Evolutionary conservation across 345 rosid genomes (phyloP), one percentile per base, ranked within the genome.

Genomic region (Cochlearia excelsa): DNA sequence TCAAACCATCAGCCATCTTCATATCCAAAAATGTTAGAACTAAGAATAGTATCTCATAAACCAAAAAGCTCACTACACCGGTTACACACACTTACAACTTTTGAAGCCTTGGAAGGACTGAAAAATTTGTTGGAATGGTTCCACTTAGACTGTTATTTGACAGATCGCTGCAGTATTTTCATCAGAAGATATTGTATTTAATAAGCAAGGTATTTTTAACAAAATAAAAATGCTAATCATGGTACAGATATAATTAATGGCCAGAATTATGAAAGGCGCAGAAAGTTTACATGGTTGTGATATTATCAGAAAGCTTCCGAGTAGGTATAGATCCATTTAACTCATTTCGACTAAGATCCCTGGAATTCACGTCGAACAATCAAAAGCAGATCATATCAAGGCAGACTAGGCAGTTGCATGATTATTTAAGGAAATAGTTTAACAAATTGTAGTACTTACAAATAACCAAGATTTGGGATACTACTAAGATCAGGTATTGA

Each of bases 271-370:
- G 11, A 29, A 49, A 45, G 43, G 55, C 10, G 44, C 59, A 45
- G 73, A 46, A 4, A 66, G 16, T 81, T 78, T 85, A 93, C 99
- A 93, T 81, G 41, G 97, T 93, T 62, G 97, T 93, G 69, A 93
- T 82, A 57, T 71, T 75, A 31, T 71, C 77, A 26, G 97, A 77
- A 70, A 89, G 94, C 73, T 63, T 78, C 52, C 74, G 57, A 46
- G 74, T 6, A 65, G 95, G 97, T 75, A 93, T 76, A 52, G 91
- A 40, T 62, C 90, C 97, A 66, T 65, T 85, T 50, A 93, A 82
- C 65, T 67, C 75, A 81, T 93, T 93, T 62, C 74, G 72, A 77
- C 99, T 81, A 40, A 93, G 84, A 75, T 86, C 99, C 64, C 99
- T 93, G 91, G 41, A 67, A 75, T 52, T 54, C 37, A 74, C 3